Evolutionary conservation across 163 green algal genomes (phyloP).

Genomic region (Scenedesmus sp.): DNA sequence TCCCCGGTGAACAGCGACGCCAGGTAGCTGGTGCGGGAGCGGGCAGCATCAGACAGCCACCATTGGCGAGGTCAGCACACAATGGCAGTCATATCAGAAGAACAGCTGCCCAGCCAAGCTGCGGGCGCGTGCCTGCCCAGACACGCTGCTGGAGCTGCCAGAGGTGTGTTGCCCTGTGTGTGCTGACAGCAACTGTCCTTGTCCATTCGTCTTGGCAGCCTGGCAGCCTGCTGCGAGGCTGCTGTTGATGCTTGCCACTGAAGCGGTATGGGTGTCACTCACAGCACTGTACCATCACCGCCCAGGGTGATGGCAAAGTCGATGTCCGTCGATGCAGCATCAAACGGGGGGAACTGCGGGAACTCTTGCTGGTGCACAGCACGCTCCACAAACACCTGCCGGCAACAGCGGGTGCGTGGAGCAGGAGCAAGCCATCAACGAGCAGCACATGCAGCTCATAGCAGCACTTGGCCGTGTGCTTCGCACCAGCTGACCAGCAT

Average conservation of each 20-base stretch:
- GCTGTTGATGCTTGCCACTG: neutral
- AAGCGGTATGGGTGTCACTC: neutral
- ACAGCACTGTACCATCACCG: slow-evolving; percentile 56
- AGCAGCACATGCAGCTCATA: neutral
- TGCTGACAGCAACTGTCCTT: neutral
- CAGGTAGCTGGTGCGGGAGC: slow-evolving; percentile 64
- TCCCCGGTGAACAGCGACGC: slow-evolving; percentile 88
- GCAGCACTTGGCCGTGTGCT: neutral
- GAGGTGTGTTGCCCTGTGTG: too few species aligned
- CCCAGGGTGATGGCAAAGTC: slow-evolving; percentile 92
- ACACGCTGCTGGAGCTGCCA: too few species aligned
- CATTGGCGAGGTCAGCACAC: neutral
- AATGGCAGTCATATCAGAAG: neutral
- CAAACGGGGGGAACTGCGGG: slow-evolving; percentile 62
- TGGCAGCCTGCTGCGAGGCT: neutral
- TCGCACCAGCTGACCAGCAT: neutral
- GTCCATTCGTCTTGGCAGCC: neutral
- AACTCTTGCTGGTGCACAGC: slow-evolving; percentile 76
- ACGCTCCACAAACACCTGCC: slow-evolving; percentile 82
- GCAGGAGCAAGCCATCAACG: neutral
- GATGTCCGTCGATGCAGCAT: slow-evolving; percentile 47
- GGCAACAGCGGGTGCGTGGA: neutral
- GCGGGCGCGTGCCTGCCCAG: too few species aligned
- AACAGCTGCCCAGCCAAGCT: neutral
- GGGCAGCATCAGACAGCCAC: neutral